phyloP scores from a whole-genome alignment of 495 filamentous ascomycete genomes.

The Tetracladium setigerum region DNA sequence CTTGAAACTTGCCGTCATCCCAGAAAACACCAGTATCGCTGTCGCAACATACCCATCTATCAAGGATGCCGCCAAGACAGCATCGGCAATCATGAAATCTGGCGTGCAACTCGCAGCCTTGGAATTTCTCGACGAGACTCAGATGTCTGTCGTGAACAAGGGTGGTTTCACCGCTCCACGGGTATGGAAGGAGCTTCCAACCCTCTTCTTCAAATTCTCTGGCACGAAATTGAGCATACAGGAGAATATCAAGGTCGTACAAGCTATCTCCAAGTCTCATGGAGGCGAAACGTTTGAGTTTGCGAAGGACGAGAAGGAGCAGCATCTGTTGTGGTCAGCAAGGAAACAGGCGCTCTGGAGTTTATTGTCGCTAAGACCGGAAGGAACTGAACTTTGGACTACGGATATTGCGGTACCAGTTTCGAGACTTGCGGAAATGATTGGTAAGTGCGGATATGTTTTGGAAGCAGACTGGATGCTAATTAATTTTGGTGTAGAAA shows the following conservation, averaged over 20 bases:
- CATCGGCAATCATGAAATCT: conserved; percentile 57
- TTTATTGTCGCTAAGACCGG: conserved; percentile 56
- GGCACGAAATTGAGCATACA: conserved; percentile 58
- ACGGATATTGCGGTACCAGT: conserved; percentile 88
- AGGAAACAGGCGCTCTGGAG: conserved; percentile 68
- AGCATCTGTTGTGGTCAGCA: conserved; percentile 64
- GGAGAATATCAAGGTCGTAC: conserved; percentile 60
- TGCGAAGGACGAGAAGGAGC: conserved; percentile 55
- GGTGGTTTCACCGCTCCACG: conserved; percentile 54
- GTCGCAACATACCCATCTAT: conserved; percentile 70
- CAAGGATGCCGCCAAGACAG: conserved; percentile 60
- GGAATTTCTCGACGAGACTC: conserved; percentile 75
- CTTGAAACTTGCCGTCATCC: conserved; percentile 64
- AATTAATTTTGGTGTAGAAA: conserved; percentile 34
- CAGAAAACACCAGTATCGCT: conserved; percentile 62
- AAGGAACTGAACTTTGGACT: conserved; percentile 52
- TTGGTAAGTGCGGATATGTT: conserved; percentile 31
- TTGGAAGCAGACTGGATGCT: no score
- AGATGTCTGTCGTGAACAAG: conserved; percentile 69
- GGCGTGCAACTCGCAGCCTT: conserved; percentile 69
- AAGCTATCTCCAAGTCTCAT: conserved; percentile 50
- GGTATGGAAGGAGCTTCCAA: conserved; percentile 65
- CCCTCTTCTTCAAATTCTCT: conserved; percentile 77
- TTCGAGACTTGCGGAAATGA: conserved; percentile 77
- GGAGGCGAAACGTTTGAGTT: conserved; percentile 64